Base-by-base conservation (phyloP, 345 rosid genomes). In the Salix arbutifolia region DNA sequence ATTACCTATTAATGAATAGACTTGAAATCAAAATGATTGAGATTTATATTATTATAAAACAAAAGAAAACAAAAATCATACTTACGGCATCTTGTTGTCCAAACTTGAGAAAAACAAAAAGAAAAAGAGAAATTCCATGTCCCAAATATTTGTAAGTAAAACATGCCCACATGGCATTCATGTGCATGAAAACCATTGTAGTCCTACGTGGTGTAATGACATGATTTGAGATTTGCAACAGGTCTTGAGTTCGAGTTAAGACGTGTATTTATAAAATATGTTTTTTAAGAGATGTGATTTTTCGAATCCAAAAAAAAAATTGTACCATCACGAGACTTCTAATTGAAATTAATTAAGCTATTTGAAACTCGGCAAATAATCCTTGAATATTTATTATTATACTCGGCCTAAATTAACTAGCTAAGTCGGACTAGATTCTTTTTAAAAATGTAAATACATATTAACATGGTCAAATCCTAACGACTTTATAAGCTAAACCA, bases 161-260 rank as follows among this genome's bases (percentile, higher is more conserved):
- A 53, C 60, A 53, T 53, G 60, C 44, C 70, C 74, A 67, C 81
- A 42, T 71, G 81, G 76, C 83, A 66, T 3, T 70, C 84, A 81
- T 61, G 78, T 81, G 69, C 76, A 75, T 64, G 71, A 76, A 69
- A 66, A 38, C 33, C 33, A 31, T 31, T 31, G 5, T 31, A 31
- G 33, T 31, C 33, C 5, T 31, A 4, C 33, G 33, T 31, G 33
- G 0, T 31, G 33, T 31, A 31, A 31, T 31, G 35, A 33, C 6
- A 33, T 4, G 35, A 33, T 33, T 33, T 33, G 35, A 33, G 0
- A 31, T 31, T 31, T 4, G 33, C 0, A 0, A 31, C 0, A 31
- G 33, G 0, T 31, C 0, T 31, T 4, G 33, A 31, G 33, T 31
- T 31, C 33, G 6, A 33, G 6, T 33, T 4, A 33, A 33, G 1